A percentile compares a stretch with the other conserved stretches of the same genome.
These are phyloP conservation scores for Hypoxylon sp. DNA, from an alignment of 2,329 filamentous ascomycete genomes.

Conservation along the genomic window DNA sequence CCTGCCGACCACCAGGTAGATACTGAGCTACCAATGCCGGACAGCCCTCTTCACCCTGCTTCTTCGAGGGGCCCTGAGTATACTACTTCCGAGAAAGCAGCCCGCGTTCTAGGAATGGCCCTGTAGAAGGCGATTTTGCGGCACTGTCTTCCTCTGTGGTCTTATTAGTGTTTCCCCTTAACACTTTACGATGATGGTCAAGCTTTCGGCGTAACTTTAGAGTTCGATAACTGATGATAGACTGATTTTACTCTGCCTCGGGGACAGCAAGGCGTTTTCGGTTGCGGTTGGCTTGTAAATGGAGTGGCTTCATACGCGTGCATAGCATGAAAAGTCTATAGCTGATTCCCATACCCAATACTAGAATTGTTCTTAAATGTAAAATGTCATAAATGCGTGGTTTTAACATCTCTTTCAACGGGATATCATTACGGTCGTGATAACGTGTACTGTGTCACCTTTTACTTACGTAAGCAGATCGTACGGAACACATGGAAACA, in stretches of 20 bases:
- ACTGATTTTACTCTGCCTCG: slow-evolving; percentile 25
- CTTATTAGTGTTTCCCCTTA: background rate
- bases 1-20: slow-evolving; percentile 53
- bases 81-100: slow-evolving; percentile 52
- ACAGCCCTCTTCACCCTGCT: slow-evolving; percentile 49
- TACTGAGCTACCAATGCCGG: slow-evolving; percentile 47
- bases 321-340: slow-evolving; percentile 29
- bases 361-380: slow-evolving; percentile 6
- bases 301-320: slow-evolving; percentile 16
- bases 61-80: slow-evolving; percentile 47
- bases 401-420: no score
- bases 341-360: slow-evolving; percentile 27
- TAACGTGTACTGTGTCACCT: no score
- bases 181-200: slow-evolving; percentile 5
- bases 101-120: slow-evolving; percentile 52
- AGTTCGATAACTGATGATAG: slow-evolving; percentile 25
- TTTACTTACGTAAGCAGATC: no score
- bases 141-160: background rate
- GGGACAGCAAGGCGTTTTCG: slow-evolving; percentile 38
- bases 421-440: background rate
- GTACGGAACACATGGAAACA: no score
- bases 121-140: slow-evolving; percentile 38
- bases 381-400: slow-evolving; percentile 6
- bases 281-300: slow-evolving; percentile 17
- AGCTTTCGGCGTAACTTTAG: slow-evolving; percentile 10